Base-by-base conservation (phyloP, 2,329 filamentous ascomycete species). In the Colletotrichum kahawae region DNA sequence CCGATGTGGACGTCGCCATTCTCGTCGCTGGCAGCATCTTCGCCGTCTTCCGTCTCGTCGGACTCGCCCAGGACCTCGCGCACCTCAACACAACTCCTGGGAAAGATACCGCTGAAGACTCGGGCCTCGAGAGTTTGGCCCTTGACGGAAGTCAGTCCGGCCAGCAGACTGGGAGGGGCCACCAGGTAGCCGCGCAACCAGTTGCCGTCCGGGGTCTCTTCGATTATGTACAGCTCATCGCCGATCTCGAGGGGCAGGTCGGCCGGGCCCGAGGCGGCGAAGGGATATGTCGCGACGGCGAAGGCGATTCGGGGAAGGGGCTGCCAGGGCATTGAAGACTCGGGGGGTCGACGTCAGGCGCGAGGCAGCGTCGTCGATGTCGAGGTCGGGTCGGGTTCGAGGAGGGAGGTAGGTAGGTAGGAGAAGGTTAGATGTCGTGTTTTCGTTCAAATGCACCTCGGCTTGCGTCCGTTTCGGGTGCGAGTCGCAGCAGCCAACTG, bases 71-170 rank as follows among this genome's bases (percentile, higher is more conserved):
- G 90, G 70, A 98, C 92, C 86, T 99, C 97, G 78, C 96, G 93
- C 74, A 99, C 93, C 84, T 99, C 95, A 73, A 99, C 96, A 80
- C 96, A 99, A 83, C 93, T 97, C 78, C 94, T 91, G 13, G 97
- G 97, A 82, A 99, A 99, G 81, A 99, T 98, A 80, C 97, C 97
- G n/a, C 96, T 98, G 83, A 98, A 99, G 74, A 99, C 97, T 78
- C 97, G 93, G 75, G 96, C 95, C 86, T 98, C 96, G 36, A 98
- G 92, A 1, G 96, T 97, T 84, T 98, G 95, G 63, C 97, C 96
- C 83, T 95, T 96, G 80, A 94, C 92, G 76, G 94, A 96, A 13
- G 95, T 98, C 83, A 99, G 87, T 63, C 96, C 97, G 21, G 97
- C 95, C 74, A 99, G 91, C 82, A 99, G 88, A 79, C 95, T 98